These are phyloP conservation scores for Neopestalotiopsis sp. DNA, from an alignment of 2,329 filamentous ascomycete species.

Conservation along the genomic window DNA sequence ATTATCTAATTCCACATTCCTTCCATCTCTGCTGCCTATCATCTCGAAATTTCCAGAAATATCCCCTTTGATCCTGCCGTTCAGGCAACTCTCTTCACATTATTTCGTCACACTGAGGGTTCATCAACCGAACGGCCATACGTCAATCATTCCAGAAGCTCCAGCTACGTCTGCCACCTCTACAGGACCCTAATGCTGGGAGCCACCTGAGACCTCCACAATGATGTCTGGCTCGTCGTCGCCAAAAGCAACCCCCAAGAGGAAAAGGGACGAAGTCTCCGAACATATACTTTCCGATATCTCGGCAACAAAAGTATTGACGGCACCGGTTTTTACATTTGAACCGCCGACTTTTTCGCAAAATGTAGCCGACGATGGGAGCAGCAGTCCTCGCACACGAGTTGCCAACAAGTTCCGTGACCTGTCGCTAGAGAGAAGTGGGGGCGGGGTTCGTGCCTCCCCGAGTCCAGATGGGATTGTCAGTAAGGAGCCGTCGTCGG, in stretches of 20 bases:
- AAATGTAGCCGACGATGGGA: constrained; percentile 46
- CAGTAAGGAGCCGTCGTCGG: constrained; percentile 21
- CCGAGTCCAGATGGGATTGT: constrained; percentile 24
- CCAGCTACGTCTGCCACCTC: background rate
- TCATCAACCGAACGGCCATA: background rate
- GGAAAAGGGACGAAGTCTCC: constrained; percentile 46
- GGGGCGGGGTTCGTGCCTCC: constrained; percentile 46
- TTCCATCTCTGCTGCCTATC: background rate
- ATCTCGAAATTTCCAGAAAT: background rate
- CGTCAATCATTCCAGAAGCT: background rate
- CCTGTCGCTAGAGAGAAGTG: constrained; percentile 48
- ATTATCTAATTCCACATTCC: background rate
- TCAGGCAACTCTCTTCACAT: background rate
- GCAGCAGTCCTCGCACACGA: constrained; percentile 55
- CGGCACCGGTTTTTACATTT: constrained; percentile 49
- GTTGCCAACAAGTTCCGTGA: constrained; percentile 59
- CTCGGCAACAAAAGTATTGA: constrained; percentile 11
- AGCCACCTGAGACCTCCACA: background rate
- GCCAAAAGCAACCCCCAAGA: constrained; percentile 47
- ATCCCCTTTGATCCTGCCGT: background rate
- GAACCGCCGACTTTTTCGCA: constrained; percentile 35
- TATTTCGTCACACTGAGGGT: background rate
- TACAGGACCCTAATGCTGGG: constrained; percentile 10
- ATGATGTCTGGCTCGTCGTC: constrained; percentile 29
- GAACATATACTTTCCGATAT: constrained; percentile 33